Evolutionary conservation across 2,329 filamentous ascomycete genomes (phyloP).

Genomic region (Periconia sp.): DNA sequence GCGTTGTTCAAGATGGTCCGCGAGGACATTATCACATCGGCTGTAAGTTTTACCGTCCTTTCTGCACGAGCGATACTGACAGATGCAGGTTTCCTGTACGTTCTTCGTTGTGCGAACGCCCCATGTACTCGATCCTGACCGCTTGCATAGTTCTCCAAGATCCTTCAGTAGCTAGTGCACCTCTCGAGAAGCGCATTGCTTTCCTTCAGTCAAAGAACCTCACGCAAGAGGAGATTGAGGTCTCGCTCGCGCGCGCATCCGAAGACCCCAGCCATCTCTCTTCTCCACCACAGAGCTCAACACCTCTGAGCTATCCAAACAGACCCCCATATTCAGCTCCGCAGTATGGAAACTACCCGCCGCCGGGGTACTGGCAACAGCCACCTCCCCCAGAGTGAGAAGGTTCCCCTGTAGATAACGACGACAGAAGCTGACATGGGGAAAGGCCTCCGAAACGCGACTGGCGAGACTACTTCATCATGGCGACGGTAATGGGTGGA

Average conservation of each 20-base stretch:
- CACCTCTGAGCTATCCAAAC: slow-evolving; percentile 50
- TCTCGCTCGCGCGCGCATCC: slow-evolving; percentile 77
- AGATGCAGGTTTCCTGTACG: slow-evolving; percentile 59
- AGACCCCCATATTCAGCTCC: slow-evolving; percentile 52
- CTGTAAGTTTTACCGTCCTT: slow-evolving; percentile 49
- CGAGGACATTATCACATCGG: slow-evolving; percentile 89
- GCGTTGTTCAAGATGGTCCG: slow-evolving; percentile 74
- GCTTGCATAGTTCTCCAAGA: slow-evolving; percentile 81
- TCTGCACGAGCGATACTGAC: slow-evolving; percentile 21
- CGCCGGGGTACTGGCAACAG: slow-evolving; percentile 59
- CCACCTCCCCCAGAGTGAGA: slow-evolving; percentile 61
- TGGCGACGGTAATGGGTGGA: slow-evolving; percentile 92
- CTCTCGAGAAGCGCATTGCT: slow-evolving; percentile 89
- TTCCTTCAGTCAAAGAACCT: slow-evolving; percentile 97
- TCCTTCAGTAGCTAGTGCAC: slow-evolving; percentile 84
- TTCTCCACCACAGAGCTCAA: slow-evolving; percentile 55
- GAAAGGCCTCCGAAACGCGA: slow-evolving; percentile 73
- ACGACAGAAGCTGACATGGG: slow-evolving; percentile 21
- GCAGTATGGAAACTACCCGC: slow-evolving; percentile 59
- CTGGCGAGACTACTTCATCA: slow-evolving; percentile 99
- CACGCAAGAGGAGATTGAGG: slow-evolving; percentile 92
- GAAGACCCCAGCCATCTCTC: slow-evolving; percentile 58
- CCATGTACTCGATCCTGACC: slow-evolving; percentile 22
- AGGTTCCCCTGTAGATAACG: neutral
- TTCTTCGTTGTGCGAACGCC: slow-evolving; percentile 10